Percentiles rank a stretch among this genome's conserved stretches.
phyloP scores from a whole-genome alignment of 306 rosid genomes.

The Erythrophleum fordii region DNA sequence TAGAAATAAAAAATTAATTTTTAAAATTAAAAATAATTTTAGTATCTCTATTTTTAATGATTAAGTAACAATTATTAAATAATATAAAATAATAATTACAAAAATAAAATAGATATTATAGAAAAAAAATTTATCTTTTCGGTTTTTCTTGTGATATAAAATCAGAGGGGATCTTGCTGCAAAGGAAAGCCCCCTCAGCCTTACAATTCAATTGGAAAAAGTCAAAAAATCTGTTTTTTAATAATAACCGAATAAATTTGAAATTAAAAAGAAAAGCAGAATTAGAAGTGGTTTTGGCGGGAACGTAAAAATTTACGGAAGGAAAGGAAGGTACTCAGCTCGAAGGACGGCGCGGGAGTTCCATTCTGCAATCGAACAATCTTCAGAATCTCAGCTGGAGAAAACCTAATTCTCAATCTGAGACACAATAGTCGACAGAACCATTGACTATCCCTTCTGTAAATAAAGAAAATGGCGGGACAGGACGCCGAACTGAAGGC shows the following conservation, averaged over 20 bases:
- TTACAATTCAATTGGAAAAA: no score
- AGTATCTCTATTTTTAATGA: no score
- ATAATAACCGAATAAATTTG: not conserved
- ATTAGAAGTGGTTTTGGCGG: slow-evolving; percentile 43
- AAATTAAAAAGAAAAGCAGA: not conserved
- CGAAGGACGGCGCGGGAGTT: slow-evolving; percentile 14
- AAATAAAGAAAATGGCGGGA: slow-evolving; percentile 42
- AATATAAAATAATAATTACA: no score
- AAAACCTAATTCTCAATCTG: not conserved
- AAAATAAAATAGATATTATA: no score
- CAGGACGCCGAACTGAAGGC: slow-evolving; percentile 52
- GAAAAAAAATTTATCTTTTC: no score
- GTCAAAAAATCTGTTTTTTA: no score
- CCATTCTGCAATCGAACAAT: not conserved
- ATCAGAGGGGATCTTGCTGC: no score
- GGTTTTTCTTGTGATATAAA: no score
- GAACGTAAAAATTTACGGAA: not conserved
- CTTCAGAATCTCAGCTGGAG: not conserved
- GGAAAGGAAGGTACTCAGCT: not conserved
- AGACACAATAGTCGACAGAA: not conserved
- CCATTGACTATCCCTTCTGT: not conserved
- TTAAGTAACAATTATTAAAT: no score
- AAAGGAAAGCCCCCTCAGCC: no score
- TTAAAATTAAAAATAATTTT: no score
- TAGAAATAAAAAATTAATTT: no score